Percentiles rank a stretch among this genome's conserved stretches.
Conservation (phyloP, 345 rosid species). For the Acer campestre region DNA sequence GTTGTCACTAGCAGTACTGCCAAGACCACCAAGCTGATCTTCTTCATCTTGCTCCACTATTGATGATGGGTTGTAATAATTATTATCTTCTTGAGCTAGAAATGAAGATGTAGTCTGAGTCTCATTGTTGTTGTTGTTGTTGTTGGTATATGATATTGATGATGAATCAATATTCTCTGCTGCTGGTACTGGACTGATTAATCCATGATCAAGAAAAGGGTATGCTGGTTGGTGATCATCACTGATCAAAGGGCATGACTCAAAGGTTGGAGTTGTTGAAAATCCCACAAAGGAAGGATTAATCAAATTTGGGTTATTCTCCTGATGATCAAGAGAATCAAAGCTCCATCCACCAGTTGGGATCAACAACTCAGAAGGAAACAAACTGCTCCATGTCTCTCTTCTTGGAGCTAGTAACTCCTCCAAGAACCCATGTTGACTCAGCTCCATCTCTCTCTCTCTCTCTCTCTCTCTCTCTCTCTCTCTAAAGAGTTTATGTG, state of each 20-base stretch:
- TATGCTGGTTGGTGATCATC: slow-evolving; percentile 19
- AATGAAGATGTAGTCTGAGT: slow-evolving; percentile 30
- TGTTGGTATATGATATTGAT: slow-evolving; percentile 7
- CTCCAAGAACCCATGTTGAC: slow-evolving; percentile 67
- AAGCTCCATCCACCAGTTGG: slow-evolving; percentile 49
- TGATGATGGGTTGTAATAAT: slow-evolving; percentile 41
- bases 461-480: slow-evolving; percentile 21
- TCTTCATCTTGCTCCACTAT: slow-evolving; percentile 40
- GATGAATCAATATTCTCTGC: slow-evolving; percentile 28
- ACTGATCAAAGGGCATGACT: slow-evolving; percentile 35
- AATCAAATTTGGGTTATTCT: slow-evolving; percentile 32
- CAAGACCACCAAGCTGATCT: slow-evolving; percentile 28
- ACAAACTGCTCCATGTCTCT: slow-evolving; percentile 35
- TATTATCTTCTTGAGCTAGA: slow-evolving; percentile 31
- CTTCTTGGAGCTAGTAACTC: slow-evolving; percentile 67
- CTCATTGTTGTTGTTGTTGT: slow-evolving; percentile 16
- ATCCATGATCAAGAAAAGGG: slow-evolving; percentile 42
- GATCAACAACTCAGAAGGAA: slow-evolving; percentile 34
- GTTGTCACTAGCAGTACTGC: background rate
- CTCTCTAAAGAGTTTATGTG: background rate
- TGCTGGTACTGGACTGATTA: slow-evolving; percentile 32
- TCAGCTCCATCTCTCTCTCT: slow-evolving; percentile 61
- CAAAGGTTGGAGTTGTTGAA: slow-evolving; percentile 38
- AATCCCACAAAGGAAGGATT: slow-evolving; percentile 38
- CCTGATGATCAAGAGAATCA: slow-evolving; percentile 37